phyloP scores from a whole-genome alignment of 352 stramenopile species.

The Pythium insidiosum region DNA sequence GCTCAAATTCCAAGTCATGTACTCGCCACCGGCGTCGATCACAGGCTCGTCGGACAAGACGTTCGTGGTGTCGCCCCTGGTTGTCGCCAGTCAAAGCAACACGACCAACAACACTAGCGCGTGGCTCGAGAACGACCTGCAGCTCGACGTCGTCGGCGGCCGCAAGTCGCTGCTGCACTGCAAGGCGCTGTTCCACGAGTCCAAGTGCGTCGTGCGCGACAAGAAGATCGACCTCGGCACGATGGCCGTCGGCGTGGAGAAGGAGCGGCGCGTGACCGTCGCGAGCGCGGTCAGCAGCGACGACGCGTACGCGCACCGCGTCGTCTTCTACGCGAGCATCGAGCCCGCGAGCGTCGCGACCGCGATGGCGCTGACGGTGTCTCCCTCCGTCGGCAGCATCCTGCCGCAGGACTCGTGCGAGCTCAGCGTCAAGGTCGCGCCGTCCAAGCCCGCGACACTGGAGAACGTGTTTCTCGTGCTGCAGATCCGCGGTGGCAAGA shows the following conservation, averaged over 20 bases:
- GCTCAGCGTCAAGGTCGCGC: conserved; percentile 37
- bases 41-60: background rate
- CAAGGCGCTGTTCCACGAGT: conserved; percentile 38
- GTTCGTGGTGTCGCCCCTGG: conserved; percentile 1
- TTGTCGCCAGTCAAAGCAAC: background rate
- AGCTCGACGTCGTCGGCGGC: conserved; percentile 47
- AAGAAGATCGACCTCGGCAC: conserved; percentile 80
- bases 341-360: conserved; percentile 30
- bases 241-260: conserved; percentile 69
- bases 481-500: conserved; percentile 66
- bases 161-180: conserved; percentile 34
- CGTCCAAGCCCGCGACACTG: conserved; percentile 25
- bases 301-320: conserved; percentile 9
- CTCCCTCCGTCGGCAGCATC: conserved; percentile 30
- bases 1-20: conserved; percentile 40
- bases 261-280: conserved; percentile 42
- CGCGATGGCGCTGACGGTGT: conserved; percentile 35
- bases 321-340: conserved; percentile 52
- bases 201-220: conserved; percentile 47
- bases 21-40: conserved; percentile 26
- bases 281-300: conserved; percentile 20
- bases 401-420: conserved; percentile 44
- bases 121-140: conserved; percentile 36
- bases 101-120: too few relatives aligned
- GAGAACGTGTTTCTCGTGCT: conserved; percentile 29